Conservation (phyloP, 2,329 filamentous ascomycete genomes). For the Tolypocladium amazonense region DNA sequence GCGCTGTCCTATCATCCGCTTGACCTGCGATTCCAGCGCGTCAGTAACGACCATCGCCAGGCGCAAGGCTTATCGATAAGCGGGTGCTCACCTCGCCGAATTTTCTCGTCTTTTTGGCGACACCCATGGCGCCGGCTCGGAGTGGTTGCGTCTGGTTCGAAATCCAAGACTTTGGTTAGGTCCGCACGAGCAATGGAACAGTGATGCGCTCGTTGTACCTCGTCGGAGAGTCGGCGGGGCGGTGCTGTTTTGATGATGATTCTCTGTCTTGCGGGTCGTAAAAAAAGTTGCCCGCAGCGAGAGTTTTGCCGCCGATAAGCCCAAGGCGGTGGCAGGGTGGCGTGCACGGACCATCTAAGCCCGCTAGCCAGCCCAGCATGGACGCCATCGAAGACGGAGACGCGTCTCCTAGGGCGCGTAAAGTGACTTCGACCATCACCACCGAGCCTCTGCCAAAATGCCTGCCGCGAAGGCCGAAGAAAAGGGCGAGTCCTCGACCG, state of each 20-base stretch:
- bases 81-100: conserved; percentile 53
- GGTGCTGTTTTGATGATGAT: background rate
- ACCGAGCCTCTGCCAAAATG: conserved; percentile 25
- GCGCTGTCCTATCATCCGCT: conserved; percentile 71
- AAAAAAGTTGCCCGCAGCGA: conserved; percentile 6
- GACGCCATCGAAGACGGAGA: conserved; percentile 9
- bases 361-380: background rate
- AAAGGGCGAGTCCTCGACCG: conserved; percentile 49
- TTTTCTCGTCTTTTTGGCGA: conserved; percentile 84
- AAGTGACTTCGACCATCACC: conserved; percentile 18
- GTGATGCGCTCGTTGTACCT: background rate
- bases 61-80: conserved; percentile 16
- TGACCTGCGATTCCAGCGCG: conserved; percentile 39
- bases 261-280: background rate
- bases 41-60: conserved; percentile 2
- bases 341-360: conserved; percentile 16
- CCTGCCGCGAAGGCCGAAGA: conserved; percentile 38
- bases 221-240: background rate
- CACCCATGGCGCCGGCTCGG: conserved; percentile 53
- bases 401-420: conserved; percentile 26
- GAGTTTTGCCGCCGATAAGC: conserved; percentile 4
- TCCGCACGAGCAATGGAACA: background rate
- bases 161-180: background rate
- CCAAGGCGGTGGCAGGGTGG: conserved; percentile 14
- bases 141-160: background rate